Conservation (phyloP, 805 yeast genomes). For the Blastobotrys parvus region DNA sequence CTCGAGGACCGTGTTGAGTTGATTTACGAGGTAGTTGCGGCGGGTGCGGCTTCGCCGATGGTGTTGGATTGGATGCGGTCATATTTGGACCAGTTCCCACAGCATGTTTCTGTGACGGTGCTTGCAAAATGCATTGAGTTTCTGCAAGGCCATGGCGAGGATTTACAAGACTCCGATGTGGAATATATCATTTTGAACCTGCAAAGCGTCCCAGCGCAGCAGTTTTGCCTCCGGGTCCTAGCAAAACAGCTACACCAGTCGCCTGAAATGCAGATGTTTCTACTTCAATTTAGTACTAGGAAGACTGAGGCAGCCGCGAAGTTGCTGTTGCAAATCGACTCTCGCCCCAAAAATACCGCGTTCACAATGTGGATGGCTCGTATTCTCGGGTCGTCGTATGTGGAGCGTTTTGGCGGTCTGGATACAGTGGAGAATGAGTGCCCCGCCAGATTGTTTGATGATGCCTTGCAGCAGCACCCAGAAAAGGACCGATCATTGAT, state of each 20-base stretch:
- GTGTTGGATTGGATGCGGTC: background rate
- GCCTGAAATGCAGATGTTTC: background rate
- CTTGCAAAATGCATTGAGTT: background rate
- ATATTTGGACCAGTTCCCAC: background rate
- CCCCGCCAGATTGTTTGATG: background rate
- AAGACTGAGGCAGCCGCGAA: background rate
- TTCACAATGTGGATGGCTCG: too few relatives aligned
- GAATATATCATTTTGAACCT: background rate
- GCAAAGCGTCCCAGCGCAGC: background rate
- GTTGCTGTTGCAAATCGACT: background rate
- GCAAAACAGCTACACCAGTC: background rate
- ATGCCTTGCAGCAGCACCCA: background rate
- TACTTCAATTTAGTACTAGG: background rate
- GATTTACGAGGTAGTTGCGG: background rate
- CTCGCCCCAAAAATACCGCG: background rate
- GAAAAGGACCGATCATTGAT: constrained; percentile 5
- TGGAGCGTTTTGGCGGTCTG: background rate
- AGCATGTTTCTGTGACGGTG: background rate
- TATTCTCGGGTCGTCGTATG: background rate
- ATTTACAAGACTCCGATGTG: background rate
- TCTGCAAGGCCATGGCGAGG: background rate
- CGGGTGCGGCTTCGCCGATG: background rate
- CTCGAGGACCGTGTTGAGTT: background rate
- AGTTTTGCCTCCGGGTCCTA: background rate
- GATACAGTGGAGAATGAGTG: background rate